A percentile compares a stretch with the other conserved stretches of the same genome.
Conservation (phyloP, 2,329 filamentous ascomycete genomes). For the Colletotrichum nymphaeae region DNA sequence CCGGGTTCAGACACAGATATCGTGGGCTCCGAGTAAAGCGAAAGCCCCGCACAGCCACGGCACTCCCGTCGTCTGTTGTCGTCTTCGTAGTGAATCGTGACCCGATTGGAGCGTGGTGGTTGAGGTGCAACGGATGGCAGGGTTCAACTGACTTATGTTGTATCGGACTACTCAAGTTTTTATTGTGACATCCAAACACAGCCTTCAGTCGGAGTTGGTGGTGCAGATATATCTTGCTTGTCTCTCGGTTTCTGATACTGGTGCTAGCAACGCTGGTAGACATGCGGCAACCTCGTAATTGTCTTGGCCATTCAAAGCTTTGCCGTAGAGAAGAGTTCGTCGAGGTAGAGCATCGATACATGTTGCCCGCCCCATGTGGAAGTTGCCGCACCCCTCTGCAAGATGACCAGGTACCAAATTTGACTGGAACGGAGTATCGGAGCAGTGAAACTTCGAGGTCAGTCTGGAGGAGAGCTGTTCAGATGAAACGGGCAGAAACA, state of each 20-base stretch:
- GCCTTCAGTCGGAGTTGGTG: neutral
- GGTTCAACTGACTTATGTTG: neutral
- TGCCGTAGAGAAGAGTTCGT: neutral
- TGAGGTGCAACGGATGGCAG: neutral
- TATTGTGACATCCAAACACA: neutral
- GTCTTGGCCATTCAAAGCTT: neutral
- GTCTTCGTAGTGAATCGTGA: neutral
- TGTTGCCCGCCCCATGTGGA: slow-evolving; percentile 1
- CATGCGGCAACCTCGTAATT: neutral
- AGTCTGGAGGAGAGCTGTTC: neutral
- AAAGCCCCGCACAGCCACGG: neutral
- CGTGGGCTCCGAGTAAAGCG: neutral
- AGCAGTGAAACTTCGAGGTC: slow-evolving; percentile 10
- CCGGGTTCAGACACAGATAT: neutral
- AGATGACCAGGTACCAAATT: neutral
- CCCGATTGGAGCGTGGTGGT: neutral
- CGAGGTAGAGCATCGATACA: neutral
- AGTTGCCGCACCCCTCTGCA: slow-evolving; percentile 7
- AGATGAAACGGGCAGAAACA: slow-evolving; percentile 32
- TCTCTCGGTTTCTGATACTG: neutral
- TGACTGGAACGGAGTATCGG: slow-evolving; percentile 14
- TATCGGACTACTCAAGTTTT: neutral
- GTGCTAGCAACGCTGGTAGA: neutral
- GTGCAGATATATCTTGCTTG: neutral
- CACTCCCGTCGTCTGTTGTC: slow-evolving; percentile 12